Percentiles rank a stretch among this genome's conserved stretches.
Conservation (phyloP, 2,329 filamentous ascomycete species). For the Fusarium sp. region DNA sequence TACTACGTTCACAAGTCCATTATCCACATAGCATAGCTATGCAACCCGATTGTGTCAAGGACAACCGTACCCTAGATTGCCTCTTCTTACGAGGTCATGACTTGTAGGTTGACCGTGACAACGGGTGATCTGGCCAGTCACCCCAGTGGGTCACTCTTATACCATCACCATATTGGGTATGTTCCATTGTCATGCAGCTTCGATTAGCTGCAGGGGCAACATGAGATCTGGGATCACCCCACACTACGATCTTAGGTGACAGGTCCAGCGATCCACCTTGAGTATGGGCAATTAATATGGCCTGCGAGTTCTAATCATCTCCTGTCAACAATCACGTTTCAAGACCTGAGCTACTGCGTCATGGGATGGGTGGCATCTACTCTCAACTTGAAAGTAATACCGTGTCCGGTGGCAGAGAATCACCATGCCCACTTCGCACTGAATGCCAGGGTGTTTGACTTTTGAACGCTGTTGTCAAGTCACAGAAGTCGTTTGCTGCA, state of each 20-base stretch:
- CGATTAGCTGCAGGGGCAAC: constrained; percentile 37
- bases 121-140: constrained; percentile 8
- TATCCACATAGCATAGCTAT: constrained; percentile 4
- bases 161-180: constrained; percentile 22
- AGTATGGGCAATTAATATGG: constrained; percentile 4
- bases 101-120: neutral
- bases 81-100: neutral
- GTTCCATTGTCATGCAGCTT: constrained; percentile 35
- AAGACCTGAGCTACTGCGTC: neutral
- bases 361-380: neutral
- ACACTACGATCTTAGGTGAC: constrained; percentile 36
- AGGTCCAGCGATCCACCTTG: constrained; percentile 36
- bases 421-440: neutral
- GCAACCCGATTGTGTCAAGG: neutral
- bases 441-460: neutral
- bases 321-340: neutral
- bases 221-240: constrained; percentile 41
- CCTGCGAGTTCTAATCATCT: neutral
- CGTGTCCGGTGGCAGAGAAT: neutral
- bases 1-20: constrained; percentile 9
- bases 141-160: constrained; percentile 21
- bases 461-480: neutral
- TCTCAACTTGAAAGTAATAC: neutral
- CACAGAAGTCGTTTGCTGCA: neutral
- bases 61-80: neutral